phyloP scores from a whole-genome alignment of 2,329 filamentous ascomycete species.

The Mariannaea elegans region DNA sequence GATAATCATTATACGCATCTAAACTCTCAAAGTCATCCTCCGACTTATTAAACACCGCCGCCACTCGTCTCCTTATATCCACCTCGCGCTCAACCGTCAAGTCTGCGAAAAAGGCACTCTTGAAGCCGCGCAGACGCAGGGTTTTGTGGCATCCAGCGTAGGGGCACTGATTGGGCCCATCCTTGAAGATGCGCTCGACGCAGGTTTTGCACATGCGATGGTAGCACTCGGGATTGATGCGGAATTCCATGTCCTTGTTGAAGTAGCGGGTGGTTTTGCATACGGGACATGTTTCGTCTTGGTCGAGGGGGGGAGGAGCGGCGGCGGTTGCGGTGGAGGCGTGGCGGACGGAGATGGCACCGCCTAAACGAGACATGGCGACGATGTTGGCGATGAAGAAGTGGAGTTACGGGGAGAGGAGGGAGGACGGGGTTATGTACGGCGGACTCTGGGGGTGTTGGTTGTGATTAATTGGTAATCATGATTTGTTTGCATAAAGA shows the following conservation, averaged over 20 bases:
- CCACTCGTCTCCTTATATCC: constrained; percentile 85
- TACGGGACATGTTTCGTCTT: constrained; percentile 86
- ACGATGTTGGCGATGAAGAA: neutral
- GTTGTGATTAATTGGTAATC: neutral
- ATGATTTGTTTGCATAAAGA: neutral
- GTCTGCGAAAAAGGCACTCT: constrained; percentile 89
- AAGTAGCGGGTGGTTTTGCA: constrained; percentile 98
- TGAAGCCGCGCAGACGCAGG: constrained; percentile 84
- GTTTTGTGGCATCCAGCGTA: constrained; percentile 89
- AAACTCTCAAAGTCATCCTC: constrained; percentile 92
- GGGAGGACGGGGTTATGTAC: neutral
- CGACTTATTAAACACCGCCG: constrained; percentile 82
- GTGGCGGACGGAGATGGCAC: constrained; percentile 43
- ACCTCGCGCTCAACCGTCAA: constrained; percentile 90
- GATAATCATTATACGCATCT: constrained; percentile 88
- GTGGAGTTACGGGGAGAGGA: neutral
- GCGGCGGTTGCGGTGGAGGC: constrained; percentile 23
- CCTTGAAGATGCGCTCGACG: constrained; percentile 91
- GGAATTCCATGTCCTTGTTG: constrained; percentile 91
- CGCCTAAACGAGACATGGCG: constrained; percentile 41
- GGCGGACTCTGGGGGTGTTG: neutral
- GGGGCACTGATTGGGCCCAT: constrained; percentile 91
- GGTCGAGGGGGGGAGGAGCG: constrained; percentile 33
- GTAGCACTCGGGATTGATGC: constrained; percentile 98
- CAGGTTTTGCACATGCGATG: constrained; percentile 98